A percentile compares a stretch with the other conserved stretches of the same genome.
These are phyloP conservation scores for Saraca asoca DNA, from an alignment of 331 rosid genomes.

Conservation along the genomic window DNA sequence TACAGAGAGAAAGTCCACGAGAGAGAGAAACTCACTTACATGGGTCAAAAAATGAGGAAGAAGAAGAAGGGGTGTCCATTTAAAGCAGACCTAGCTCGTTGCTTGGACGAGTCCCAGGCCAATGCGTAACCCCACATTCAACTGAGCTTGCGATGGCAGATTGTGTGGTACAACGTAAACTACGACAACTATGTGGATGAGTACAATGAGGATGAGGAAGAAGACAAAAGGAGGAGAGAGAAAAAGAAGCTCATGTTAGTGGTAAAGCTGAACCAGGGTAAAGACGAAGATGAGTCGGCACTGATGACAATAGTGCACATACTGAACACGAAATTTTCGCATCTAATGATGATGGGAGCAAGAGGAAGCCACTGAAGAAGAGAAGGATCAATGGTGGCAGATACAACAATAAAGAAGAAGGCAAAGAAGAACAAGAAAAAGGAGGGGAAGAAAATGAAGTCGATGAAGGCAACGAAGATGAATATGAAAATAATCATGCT, in stretches of 20 bases:
- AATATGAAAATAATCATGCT: constrained; percentile 36
- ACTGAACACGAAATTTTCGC: constrained; percentile 44
- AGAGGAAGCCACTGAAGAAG: constrained; percentile 49
- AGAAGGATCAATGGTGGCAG: constrained; percentile 46
- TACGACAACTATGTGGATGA: constrained; percentile 68
- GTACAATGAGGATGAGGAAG: constrained; percentile 75
- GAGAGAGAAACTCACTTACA: constrained; percentile 29
- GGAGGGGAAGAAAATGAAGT: constrained; percentile 27
- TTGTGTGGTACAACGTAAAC: constrained; percentile 75
- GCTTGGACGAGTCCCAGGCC: constrained; percentile 46
- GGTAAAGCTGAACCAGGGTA: constrained; percentile 63
- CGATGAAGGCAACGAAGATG: constrained; percentile 48
- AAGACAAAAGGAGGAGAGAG: constrained; percentile 58
- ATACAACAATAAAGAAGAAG: constrained; percentile 39
- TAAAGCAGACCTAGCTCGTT: constrained; percentile 90
- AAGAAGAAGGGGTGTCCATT: constrained; percentile 97
- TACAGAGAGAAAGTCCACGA: constrained; percentile 46
- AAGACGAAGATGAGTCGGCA: constrained; percentile 41
- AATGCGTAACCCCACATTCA: constrained; percentile 47
- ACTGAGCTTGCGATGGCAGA: constrained; percentile 76
- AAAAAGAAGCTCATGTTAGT: constrained; percentile 89
- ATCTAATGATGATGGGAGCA: constrained; percentile 45
- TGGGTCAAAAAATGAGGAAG: constrained; percentile 97
- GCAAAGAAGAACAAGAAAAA: constrained; percentile 40
- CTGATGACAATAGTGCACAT: constrained; percentile 47